Evolutionary conservation across 2,329 filamentous ascomycete species (phyloP), one percentile per base, ranked within the genome.

Genomic region (Hymenoscyphus linearis): DNA sequence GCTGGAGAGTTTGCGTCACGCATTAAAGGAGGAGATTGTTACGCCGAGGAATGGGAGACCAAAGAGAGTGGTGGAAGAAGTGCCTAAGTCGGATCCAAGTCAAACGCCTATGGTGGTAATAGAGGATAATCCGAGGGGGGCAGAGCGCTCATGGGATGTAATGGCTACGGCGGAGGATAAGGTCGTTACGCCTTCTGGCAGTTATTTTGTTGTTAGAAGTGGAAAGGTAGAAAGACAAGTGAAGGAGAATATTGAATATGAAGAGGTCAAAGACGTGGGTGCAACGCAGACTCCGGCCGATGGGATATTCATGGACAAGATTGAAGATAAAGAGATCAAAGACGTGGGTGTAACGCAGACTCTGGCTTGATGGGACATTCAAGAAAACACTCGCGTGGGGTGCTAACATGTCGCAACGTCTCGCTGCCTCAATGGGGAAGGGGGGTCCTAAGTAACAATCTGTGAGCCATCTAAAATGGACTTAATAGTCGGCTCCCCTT

Each of bases 11-110:
- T 63, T 73, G 22, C 75, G 77, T 62, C 78, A 80, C 4, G 81
- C 82, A 0, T 74, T 93, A 50, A 77, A 71, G 0, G 76, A 78
- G 44, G 90, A 95, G 76, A 80, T 83, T 53, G 74, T 80, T 1
- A 77, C 84, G 44, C 89, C 89, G 14, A 60, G 68, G 58, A 71
- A 67, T 58, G 65, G 60, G 58, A 65, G 71, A 62, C 69, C 71
- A n/a, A 67, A 66, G 54, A 69, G 71, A 58, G 65, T 52, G 57
- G 67, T 64, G 36, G 66, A 55, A 4, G 52, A 53, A 6, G 25
- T 18, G 6, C 56, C 68, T 27, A 50, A 68, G 55, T 63, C 22
- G 14, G 40, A 22, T 22, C 18, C n/a, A n/a, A 47, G 7, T 7
- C 10, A 47, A 4, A 31, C 27, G 27, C 27, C 27, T 47, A 2